Evolutionary conservation across 2,329 filamentous ascomycete genomes (phyloP).

Genomic region (Fusarium fracticaudum): DNA sequence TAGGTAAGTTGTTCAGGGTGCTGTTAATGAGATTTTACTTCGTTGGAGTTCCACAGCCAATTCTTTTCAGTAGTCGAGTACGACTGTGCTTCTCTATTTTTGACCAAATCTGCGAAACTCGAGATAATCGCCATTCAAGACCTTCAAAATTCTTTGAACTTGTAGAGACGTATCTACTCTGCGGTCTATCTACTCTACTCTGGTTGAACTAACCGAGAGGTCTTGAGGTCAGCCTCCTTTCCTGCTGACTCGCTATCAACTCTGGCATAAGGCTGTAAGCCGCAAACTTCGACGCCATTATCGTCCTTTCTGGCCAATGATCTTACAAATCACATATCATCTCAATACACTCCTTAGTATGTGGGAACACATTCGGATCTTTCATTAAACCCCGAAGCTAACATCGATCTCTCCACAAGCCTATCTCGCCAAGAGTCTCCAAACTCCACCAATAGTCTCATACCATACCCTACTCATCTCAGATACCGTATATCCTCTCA

Average conservation of each 20-base stretch:
- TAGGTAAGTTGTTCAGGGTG: no score
- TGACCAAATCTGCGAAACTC: no score
- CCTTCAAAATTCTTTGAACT: no score
- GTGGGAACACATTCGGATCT: background rate
- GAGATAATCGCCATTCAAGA: no score
- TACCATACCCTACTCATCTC: background rate
- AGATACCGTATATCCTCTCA: background rate
- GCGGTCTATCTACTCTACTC: no score
- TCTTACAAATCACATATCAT: background rate
- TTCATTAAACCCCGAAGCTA: background rate
- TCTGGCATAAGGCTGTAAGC: background rate
- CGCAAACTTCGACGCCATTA: rapidly evolving
- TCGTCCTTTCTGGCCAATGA: background rate
- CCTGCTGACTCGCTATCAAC: background rate
- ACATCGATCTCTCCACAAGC: background rate
- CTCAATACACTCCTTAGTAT: no score
- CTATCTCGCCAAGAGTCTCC: background rate
- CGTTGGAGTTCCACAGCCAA: no score
- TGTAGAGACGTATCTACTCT: no score
- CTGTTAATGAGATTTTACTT: no score
- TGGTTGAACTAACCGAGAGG: rapidly evolving
- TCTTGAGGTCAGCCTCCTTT: background rate
- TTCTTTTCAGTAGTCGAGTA: no score
- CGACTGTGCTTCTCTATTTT: no score
- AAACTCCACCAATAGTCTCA: background rate